phyloP scores from a whole-genome alignment of 352 stramenopile genomes.

The Phytophthora cryptogea region DNA sequence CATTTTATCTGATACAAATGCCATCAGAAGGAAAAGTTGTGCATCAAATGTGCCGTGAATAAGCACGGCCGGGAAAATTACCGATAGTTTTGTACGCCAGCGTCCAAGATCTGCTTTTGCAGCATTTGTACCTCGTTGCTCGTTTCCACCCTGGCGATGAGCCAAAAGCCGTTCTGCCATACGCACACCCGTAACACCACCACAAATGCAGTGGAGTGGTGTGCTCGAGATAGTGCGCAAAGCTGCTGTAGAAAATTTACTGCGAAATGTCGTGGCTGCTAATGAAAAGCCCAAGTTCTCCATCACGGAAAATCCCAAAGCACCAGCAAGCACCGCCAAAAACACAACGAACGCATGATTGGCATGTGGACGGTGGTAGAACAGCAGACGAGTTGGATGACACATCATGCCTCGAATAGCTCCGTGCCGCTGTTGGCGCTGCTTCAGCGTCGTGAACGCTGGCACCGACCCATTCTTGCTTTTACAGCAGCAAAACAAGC shows the following conservation, averaged over 20 bases:
- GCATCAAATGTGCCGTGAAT: constrained; percentile 68
- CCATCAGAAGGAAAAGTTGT: constrained; percentile 58
- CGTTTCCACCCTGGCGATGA: constrained; percentile 19
- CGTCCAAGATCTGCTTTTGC: constrained; percentile 25
- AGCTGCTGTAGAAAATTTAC: constrained; percentile 43
- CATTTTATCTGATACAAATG: constrained; percentile 42
- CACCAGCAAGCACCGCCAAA: constrained; percentile 49
- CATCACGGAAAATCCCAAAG: constrained; percentile 64
- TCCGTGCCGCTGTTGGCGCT: constrained; percentile 29
- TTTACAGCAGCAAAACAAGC: constrained; percentile 22
- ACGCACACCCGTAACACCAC: constrained; percentile 66
- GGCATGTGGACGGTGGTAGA: constrained; percentile 43
- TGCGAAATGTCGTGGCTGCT: constrained; percentile 27
- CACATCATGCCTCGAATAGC: constrained; percentile 47
- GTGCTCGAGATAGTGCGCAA: constrained; percentile 49
- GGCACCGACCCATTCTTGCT: constrained; percentile 25
- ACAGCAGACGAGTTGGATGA: constrained; percentile 52
- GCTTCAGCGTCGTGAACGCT: constrained; percentile 31
- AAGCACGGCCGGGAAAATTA: constrained; percentile 52
- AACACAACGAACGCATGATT: constrained; percentile 69
- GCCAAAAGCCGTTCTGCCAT: constrained; percentile 44
- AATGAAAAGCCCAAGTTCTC: constrained; percentile 69
- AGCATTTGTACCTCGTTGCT: constrained; percentile 19
- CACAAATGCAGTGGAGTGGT: constrained; percentile 67
- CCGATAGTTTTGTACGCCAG: constrained; percentile 42